Base-by-base conservation (phyloP, 495 filamentous ascomycete species). In the Cercophora newfieldiana region DNA sequence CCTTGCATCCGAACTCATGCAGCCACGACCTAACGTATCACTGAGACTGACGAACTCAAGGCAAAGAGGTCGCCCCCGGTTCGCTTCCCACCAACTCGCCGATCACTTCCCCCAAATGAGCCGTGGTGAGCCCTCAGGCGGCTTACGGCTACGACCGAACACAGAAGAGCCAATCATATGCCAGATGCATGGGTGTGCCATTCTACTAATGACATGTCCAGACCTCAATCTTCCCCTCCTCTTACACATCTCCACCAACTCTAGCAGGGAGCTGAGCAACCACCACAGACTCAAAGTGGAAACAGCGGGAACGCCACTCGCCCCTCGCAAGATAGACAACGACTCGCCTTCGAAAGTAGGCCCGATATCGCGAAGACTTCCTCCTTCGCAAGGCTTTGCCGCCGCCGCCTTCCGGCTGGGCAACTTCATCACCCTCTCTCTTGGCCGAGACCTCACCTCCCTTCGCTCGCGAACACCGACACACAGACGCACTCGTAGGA, bases 1-100 rank as follows among this genome's bases (percentile, higher is more conserved):
- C 51, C 51, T 55, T 55, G 51, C 51, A 28, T 55, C 51, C 51
- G 51, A 55, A 24, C 21, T 55, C 14, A 24, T 55, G 51, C 51
- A 55, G 51, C 51, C 51, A 55, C 51, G 22, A 22, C 16, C 51
- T 16, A 28, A 12, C 12, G 1, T 18, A 28, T 55, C 22, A 55
- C 51, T 6, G 18, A 55, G 22, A 26, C 51, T 28, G 22, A 55
- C 22, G 51, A 55, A 28, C 22, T 26, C 51, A 8, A 22, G 51
- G 7, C 12, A 44, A 44, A 8, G 37, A 44, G 37, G 10, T 16
- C 37, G 37, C 37, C 18, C 37, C 37, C 37, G 37, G 37, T 14
- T 16, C 37, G 37, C 37, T 44, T 44, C 37, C 37, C n/a, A n/a
- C 10, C 37, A 44, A 16, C 37, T 8, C 37, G 37, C 37, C 18